Conservation (phyloP, 306 rosid genomes). For the Castanea mollissima region DNA sequence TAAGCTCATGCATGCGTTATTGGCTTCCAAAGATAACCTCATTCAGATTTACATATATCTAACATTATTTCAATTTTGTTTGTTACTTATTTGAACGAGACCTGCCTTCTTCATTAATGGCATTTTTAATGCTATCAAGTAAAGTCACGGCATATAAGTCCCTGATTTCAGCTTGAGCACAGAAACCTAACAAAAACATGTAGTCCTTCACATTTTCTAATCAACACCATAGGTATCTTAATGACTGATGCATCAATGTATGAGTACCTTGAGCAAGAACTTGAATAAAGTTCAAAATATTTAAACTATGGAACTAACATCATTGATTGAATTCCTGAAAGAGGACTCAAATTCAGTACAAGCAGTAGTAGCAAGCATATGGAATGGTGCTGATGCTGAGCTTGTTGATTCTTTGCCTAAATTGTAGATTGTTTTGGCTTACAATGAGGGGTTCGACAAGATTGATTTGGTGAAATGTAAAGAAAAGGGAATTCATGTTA, state of each 20-base stretch:
- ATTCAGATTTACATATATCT: no score
- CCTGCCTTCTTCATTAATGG: no score
- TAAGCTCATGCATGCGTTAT: no score
- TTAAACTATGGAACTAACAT: conserved; percentile 49
- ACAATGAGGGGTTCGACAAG: conserved; percentile 60
- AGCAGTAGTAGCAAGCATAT: conserved; percentile 40
- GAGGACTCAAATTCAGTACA: conserved; percentile 34
- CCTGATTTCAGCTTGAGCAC: no score
- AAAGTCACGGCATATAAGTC: no score
- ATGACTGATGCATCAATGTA: conserved; percentile 39
- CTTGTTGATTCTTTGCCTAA: conserved; percentile 48
- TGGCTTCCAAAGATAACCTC: no score
- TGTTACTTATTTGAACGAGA: no score
- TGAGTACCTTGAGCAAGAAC: conserved; percentile 37
- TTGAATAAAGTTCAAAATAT: conserved; percentile 51
- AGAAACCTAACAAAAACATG: no score
- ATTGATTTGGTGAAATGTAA: conserved; percentile 48
- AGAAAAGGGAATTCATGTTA: conserved; percentile 45
- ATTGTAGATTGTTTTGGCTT: conserved; percentile 50
- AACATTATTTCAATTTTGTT: no score
- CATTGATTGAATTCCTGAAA: conserved; percentile 20
- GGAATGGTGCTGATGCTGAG: conserved; percentile 45
- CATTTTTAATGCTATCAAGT: no score
- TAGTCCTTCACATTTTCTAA: neutral
- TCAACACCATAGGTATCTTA: conserved; percentile 44